Percentiles rank a stretch among this genome's conserved stretches.
Evolutionary conservation across 768 basidiomycete species (phyloP).

Genomic region (Tricholoma furcatifolium): DNA sequence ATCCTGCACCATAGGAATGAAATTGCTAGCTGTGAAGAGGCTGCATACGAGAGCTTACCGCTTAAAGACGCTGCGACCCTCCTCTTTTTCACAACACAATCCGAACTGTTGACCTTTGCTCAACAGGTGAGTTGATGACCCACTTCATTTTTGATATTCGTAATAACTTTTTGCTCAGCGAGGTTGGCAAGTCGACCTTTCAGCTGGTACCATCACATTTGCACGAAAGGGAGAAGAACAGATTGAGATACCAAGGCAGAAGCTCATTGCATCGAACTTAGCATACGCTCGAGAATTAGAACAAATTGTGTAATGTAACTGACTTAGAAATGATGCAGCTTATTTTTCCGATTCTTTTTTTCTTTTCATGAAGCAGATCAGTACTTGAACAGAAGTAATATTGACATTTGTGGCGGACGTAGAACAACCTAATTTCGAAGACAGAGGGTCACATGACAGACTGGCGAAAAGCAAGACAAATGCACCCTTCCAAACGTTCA

Average conservation of each 20-base stretch:
- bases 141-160: slow-evolving; percentile 1
- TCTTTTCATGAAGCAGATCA: too few species aligned
- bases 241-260: slow-evolving; percentile 82
- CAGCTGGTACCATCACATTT: slow-evolving; percentile 71
- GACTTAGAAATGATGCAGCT: slow-evolving; percentile 26
- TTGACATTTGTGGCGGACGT: too few species aligned
- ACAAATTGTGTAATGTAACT: slow-evolving; percentile 73
- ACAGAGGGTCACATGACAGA: background rate
- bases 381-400: too few species aligned
- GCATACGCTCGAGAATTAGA: slow-evolving; percentile 85
- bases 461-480: too few species aligned
- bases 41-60: slow-evolving; percentile 89
- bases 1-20: slow-evolving; percentile 67
- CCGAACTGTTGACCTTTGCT: slow-evolving; percentile 82
- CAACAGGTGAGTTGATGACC: slow-evolving; percentile 53
- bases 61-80: slow-evolving; percentile 87
- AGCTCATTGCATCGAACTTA: slow-evolving; percentile 75
- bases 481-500: too few species aligned
- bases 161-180: slow-evolving; percentile 46
- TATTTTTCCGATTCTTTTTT: background rate
- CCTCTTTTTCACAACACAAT: slow-evolving; percentile 84
- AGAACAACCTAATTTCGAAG: too few species aligned
- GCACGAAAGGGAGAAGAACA: slow-evolving; percentile 79
- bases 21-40: slow-evolving; percentile 95
- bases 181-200: slow-evolving; percentile 80